Percentiles rank a stretch among this genome's conserved stretches.
Conservation (phyloP, 2,329 filamentous ascomycete genomes). For the Daldinia eschscholtzii region DNA sequence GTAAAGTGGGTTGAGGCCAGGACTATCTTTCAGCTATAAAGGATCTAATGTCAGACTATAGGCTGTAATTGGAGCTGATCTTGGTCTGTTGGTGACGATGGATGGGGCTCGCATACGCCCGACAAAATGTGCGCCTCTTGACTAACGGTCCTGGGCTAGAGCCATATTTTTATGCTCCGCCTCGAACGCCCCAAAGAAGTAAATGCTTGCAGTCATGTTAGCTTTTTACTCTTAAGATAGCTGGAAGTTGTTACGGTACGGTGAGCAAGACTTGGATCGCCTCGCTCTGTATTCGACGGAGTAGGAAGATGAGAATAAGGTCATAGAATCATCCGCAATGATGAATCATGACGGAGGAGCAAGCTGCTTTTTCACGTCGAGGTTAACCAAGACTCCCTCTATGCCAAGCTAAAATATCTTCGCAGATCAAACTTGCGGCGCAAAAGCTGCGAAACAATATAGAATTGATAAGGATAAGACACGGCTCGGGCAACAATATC, state of each 20-base stretch:
- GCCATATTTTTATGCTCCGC: slow-evolving; percentile 6
- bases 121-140: slow-evolving; percentile 4
- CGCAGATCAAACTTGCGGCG: slow-evolving; percentile 12
- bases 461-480: slow-evolving; percentile 31
- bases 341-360: slow-evolving; percentile 29
- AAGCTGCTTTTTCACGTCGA: slow-evolving; percentile 29
- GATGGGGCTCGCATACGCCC: slow-evolving; percentile 22
- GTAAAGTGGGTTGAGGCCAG: slow-evolving; percentile 10
- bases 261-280: background rate
- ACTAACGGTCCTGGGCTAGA: slow-evolving; percentile 3
- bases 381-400: slow-evolving; percentile 10
- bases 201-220: slow-evolving; percentile 17
- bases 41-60: slow-evolving; percentile 33
- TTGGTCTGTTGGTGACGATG: slow-evolving; percentile 13
- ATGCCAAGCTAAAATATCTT: slow-evolving; percentile 21
- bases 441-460: slow-evolving; percentile 19
- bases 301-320: slow-evolving; percentile 4
- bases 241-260: slow-evolving; percentile 2
- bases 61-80: slow-evolving; percentile 20
- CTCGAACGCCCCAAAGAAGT: slow-evolving; percentile 20
- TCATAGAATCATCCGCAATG: slow-evolving; percentile 11
- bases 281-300: background rate
- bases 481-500: slow-evolving; percentile 29
- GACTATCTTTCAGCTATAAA: slow-evolving; percentile 34
- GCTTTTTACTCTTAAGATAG: background rate